Evolutionary conservation across 164 flowering plant species (phyloP).

Genomic region (Cinnamomum micranthum): DNA sequence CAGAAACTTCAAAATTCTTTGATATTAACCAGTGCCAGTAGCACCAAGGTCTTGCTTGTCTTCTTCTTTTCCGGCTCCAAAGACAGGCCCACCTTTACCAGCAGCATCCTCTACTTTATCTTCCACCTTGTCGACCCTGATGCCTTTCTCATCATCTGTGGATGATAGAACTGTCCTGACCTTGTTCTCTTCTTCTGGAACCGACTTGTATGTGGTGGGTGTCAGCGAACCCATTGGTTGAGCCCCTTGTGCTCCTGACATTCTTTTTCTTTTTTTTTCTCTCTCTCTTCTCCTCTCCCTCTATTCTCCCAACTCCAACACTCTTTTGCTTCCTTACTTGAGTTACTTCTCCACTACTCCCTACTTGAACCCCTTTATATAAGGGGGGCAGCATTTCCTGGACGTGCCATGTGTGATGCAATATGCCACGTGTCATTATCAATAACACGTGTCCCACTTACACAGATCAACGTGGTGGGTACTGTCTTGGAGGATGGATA

Average conservation of each 20-base stretch:
- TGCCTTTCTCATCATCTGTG: slow-evolving; percentile 45
- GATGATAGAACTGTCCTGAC: slow-evolving; percentile 37
- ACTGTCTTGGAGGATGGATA: too few relatives aligned
- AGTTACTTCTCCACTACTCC: too few relatives aligned
- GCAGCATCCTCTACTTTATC: slow-evolving; percentile 69
- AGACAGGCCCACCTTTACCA: slow-evolving; percentile 74
- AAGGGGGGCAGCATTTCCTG: too few relatives aligned
- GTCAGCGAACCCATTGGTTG: slow-evolving; percentile 55
- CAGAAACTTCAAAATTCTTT: too few relatives aligned
- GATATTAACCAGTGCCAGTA: slow-evolving; percentile 47
- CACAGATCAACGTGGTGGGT: too few relatives aligned
- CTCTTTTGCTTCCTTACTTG: neutral
- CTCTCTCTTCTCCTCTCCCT: neutral
- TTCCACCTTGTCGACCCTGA: slow-evolving; percentile 54
- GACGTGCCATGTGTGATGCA: too few relatives aligned
- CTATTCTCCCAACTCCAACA: neutral
- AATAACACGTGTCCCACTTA: too few relatives aligned
- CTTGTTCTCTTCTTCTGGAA: slow-evolving; percentile 47
- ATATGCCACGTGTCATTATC: too few relatives aligned
- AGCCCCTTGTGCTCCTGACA: slow-evolving; percentile 97
- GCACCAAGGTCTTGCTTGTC: slow-evolving; percentile 64
- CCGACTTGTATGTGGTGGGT: slow-evolving; percentile 70
- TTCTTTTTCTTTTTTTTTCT: neutral
- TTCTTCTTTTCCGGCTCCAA: slow-evolving; percentile 47
- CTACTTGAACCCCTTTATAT: too few relatives aligned